Evolutionary conservation across 2,329 filamentous ascomycete species (phyloP).

Genomic region (Tolypocladium ovalisporum): DNA sequence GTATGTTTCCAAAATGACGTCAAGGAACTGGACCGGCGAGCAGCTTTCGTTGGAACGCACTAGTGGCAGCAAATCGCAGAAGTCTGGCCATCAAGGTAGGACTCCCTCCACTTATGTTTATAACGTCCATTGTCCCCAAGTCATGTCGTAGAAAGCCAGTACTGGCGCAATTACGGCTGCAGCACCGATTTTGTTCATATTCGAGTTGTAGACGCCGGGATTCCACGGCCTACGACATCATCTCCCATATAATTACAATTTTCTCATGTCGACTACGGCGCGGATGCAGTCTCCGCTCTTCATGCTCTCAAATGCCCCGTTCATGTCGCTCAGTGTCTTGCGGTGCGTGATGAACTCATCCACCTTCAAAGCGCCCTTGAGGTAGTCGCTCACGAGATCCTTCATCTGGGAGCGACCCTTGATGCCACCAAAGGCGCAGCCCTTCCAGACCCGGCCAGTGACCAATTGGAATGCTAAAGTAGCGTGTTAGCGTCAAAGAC

Average conservation of each 20-base stretch:
- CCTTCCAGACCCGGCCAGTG: slow-evolving; percentile 94
- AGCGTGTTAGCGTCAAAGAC: slow-evolving; percentile 13
- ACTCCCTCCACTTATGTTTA: not conserved
- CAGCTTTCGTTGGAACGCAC: not conserved
- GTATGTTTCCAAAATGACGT: not conserved
- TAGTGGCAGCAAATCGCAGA: not conserved
- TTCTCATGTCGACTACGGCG: slow-evolving; percentile 66
- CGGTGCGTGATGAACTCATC: slow-evolving; percentile 99
- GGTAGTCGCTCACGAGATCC: slow-evolving; percentile 79
- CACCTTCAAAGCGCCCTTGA: slow-evolving; percentile 84
- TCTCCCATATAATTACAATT: slow-evolving; percentile 11
- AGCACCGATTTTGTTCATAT: not conserved
- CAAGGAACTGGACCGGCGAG: not conserved
- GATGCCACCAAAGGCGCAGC: slow-evolving; percentile 95
- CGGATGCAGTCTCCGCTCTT: slow-evolving; percentile 95
- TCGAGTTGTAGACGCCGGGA: not conserved
- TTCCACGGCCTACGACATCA: not conserved
- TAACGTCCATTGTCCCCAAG: not conserved
- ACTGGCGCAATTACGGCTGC: not conserved
- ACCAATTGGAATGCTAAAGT: slow-evolving; percentile 87
- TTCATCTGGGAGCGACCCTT: slow-evolving; percentile 92
- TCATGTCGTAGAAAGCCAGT: not conserved
- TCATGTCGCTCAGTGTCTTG: slow-evolving; percentile 72
- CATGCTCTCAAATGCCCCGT: slow-evolving; percentile 86
- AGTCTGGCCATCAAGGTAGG: not conserved